Conservation (phyloP, 257 asterid genomes). For the Anisodus tanguticus region DNA sequence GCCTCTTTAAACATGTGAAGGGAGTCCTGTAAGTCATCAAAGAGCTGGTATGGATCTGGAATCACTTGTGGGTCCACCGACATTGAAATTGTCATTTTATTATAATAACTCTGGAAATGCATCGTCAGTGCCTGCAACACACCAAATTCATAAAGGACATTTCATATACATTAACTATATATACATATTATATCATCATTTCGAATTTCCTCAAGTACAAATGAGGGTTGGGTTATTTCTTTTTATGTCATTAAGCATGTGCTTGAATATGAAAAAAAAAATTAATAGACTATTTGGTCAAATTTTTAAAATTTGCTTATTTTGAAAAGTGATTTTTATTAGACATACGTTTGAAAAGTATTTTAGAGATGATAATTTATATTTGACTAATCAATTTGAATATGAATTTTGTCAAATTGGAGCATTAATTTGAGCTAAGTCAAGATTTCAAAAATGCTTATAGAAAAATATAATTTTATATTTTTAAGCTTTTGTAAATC, state of each 20-base stretch:
- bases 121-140: slow-evolving; percentile 33
- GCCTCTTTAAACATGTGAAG: slow-evolving; percentile 41
- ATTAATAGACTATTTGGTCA: not conserved
- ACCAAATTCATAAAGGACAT: not conserved
- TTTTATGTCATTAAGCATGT: not conserved
- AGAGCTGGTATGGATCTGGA: slow-evolving; percentile 51
- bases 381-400: too few relatives aligned
- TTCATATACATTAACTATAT: not conserved
- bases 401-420: too few relatives aligned
- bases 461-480: not conserved
- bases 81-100: slow-evolving; percentile 47
- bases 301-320: too few relatives aligned
- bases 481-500: not conserved
- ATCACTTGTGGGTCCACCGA: slow-evolving; percentile 48
- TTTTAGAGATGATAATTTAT: too few relatives aligned
- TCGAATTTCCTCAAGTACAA: not conserved
- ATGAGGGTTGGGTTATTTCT: not conserved
- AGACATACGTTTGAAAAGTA: too few relatives aligned
- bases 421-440: too few relatives aligned
- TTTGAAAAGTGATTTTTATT: too few relatives aligned
- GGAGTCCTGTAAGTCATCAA: slow-evolving; percentile 47
- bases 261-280: not conserved
- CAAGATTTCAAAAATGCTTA: too few relatives aligned
- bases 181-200: not conserved
- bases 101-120: slow-evolving; percentile 48